Conservation (phyloP, 2,329 filamentous ascomycete species). For the Beauveria bassiana region DNA sequence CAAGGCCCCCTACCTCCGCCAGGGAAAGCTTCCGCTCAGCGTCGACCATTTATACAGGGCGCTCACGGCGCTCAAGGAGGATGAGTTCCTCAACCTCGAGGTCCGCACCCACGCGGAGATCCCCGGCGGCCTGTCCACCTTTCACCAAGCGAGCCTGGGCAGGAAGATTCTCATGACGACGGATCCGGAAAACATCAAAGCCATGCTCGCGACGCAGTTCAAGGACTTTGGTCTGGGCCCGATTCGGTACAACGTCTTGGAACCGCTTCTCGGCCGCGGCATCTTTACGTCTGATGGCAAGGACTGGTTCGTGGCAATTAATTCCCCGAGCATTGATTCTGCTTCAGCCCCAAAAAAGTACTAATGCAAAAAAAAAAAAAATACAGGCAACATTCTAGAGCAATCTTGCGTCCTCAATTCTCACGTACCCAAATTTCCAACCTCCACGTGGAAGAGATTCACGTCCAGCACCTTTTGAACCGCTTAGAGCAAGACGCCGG, state of each 20-base stretch:
- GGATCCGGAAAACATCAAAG: conserved; percentile 42
- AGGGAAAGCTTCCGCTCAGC: neutral
- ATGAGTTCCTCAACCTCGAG: conserved; percentile 1
- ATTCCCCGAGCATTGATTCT: neutral
- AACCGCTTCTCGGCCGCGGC: conserved; percentile 12
- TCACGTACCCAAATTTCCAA: conserved; percentile 17
- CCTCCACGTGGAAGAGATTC: conserved; percentile 16
- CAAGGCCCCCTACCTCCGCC: neutral
- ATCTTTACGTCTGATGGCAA: conserved; percentile 13
- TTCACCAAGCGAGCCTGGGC: conserved; percentile 10
- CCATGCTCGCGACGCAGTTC: conserved; percentile 42
- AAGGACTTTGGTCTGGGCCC: conserved; percentile 10
- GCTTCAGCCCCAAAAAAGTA: neutral
- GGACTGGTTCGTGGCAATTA: neutral
- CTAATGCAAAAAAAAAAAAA: neutral
- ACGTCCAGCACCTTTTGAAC: conserved; percentile 13
- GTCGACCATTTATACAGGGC: neutral
- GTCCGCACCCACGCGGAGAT: neutral
- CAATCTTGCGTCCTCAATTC: conserved; percentile 22
- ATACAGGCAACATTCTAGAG: conserved; percentile 25
- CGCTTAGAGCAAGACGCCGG: neutral
- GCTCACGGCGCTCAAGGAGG: neutral
- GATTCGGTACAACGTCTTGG: neutral
- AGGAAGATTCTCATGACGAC: conserved; percentile 11
- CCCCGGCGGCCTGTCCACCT: conserved; percentile 1